phyloP scores from a whole-genome alignment of 495 filamentous ascomycete genomes.

The Penicillium desertorum region DNA sequence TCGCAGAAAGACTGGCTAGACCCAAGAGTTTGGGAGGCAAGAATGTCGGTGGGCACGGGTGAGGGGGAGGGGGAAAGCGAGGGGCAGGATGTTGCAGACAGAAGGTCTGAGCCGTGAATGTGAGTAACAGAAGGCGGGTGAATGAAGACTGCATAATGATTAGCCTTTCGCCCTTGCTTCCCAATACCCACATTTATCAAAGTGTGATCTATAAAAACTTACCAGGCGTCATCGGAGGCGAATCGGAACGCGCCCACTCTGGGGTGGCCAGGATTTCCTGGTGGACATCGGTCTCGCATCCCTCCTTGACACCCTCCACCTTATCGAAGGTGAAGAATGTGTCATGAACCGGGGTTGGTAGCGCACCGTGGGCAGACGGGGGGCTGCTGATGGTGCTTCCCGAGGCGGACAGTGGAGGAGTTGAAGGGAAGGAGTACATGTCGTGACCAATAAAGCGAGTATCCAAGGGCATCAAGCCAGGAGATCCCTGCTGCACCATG shows the following conservation, averaged over 20 bases:
- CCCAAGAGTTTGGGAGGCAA: constrained; percentile 55
- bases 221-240: constrained; percentile 93
- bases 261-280: constrained; percentile 72
- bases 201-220: constrained; percentile 46
- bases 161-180: constrained; percentile 31
- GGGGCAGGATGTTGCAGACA: constrained; percentile 72
- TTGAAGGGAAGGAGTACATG: constrained; percentile 76
- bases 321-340: constrained; percentile 73
- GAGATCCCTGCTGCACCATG: constrained; percentile 66
- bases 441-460: constrained; percentile 70
- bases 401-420: constrained; percentile 82
- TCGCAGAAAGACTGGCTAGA: constrained; percentile 70
- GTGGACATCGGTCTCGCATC: constrained; percentile 71
- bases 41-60: constrained; percentile 60
- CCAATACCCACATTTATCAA: constrained; percentile 10
- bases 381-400: constrained; percentile 86
- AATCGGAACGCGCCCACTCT: constrained; percentile 73
- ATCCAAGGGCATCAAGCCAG: constrained; percentile 72
- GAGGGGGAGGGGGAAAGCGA: constrained; percentile 80
- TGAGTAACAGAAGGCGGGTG: constrained; percentile 67
- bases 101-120: constrained; percentile 66
- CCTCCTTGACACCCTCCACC: constrained; percentile 78
- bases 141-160: constrained; percentile 65
- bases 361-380: constrained; percentile 68
- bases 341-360: constrained; percentile 80